Evolutionary conservation across 257 asterid species (phyloP).

Genomic region (Salvia rosmarinus): DNA sequence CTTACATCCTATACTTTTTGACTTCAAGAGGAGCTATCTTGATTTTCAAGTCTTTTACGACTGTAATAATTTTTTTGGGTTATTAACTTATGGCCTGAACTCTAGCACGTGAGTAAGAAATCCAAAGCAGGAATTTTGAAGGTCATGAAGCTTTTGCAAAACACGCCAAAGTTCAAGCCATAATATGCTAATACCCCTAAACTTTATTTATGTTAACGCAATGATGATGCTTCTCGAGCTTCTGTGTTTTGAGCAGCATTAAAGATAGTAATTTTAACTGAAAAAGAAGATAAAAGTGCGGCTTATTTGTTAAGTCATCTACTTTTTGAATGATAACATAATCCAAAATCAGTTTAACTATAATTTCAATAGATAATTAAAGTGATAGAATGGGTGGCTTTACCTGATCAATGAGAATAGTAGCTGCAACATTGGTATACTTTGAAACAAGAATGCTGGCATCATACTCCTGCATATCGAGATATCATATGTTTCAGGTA

Average conservation of each 20-base stretch:
- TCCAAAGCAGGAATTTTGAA: too few relatives aligned
- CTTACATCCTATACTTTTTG: background rate
- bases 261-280: background rate
- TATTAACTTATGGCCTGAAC: background rate
- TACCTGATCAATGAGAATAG: conserved; percentile 98
- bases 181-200: too few relatives aligned
- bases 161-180: background rate
- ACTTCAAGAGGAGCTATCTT: too few relatives aligned
- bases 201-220: too few relatives aligned
- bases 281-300: background rate
- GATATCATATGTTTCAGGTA: conserved; percentile 3
- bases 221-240: background rate
- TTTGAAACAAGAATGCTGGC: conserved; percentile 79
- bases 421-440: conserved; percentile 60
- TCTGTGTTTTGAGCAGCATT: background rate
- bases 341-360: background rate
- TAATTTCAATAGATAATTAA: background rate
- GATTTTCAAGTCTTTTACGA: too few relatives aligned
- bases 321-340: background rate
- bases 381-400: background rate
- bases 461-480: conserved; percentile 78
- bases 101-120: background rate
- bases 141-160: too few relatives aligned
- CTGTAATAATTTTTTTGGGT: background rate
- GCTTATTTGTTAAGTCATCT: background rate